Percentiles rank a stretch among this genome's conserved stretches.
phyloP scores from a whole-genome alignment of 441 rosid species.

The Erodium trifolium region DNA sequence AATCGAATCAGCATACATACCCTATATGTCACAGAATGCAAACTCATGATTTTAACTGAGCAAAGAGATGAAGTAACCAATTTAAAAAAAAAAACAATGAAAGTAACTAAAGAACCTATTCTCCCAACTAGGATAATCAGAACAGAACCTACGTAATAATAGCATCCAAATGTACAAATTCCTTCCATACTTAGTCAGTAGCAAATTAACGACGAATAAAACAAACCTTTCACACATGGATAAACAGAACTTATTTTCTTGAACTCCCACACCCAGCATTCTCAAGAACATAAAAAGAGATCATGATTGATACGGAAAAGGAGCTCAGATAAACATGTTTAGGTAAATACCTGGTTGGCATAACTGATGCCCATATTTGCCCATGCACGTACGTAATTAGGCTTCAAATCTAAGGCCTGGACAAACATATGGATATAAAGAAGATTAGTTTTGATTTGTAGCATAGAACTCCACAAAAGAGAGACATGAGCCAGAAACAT shows the following conservation, averaged over 20 bases:
- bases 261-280: neutral
- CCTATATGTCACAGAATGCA: slow-evolving; percentile 30
- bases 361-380: slow-evolving; percentile 99
- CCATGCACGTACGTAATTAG: slow-evolving; percentile 99
- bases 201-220: neutral
- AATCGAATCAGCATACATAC: slow-evolving; percentile 79
- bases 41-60: neutral
- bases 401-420: slow-evolving; percentile 97
- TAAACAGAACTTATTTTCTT: neutral
- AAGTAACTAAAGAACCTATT: neutral
- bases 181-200: neutral
- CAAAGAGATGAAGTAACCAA: neutral
- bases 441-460: neutral
- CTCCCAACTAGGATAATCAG: neutral
- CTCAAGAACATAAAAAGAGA: neutral
- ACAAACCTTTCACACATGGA: neutral
- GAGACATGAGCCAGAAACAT: neutral
- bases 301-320: neutral
- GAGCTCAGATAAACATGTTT: neutral
- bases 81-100: neutral
- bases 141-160: neutral
- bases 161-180: neutral
- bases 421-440: slow-evolving; percentile 13
- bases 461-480: neutral
- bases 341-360: slow-evolving; percentile 76